phyloP scores from a whole-genome alignment of 2,329 filamentous ascomycete species.

The Zymoseptoria passerinii region DNA sequence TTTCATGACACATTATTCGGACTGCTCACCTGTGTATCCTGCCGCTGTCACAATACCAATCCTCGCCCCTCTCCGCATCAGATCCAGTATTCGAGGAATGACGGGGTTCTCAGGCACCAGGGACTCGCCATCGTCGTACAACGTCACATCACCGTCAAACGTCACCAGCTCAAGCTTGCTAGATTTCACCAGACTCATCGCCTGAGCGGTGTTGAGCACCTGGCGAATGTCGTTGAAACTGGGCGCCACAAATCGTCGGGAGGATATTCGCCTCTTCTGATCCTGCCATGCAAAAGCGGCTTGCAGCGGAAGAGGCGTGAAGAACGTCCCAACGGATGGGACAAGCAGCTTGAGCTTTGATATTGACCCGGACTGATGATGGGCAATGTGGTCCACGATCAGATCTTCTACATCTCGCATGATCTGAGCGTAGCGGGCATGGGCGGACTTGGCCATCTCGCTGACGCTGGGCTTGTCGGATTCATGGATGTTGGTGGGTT shows the following conservation, averaged over 20 bases:
- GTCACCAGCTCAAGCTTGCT: constrained; percentile 76
- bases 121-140: constrained; percentile 76
- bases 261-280: constrained; percentile 74
- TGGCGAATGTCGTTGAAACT: constrained; percentile 95
- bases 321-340: constrained; percentile 85
- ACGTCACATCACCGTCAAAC: constrained; percentile 94
- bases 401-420: constrained; percentile 88
- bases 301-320: constrained; percentile 77
- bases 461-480: constrained; percentile 53
- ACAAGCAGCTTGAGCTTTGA: constrained; percentile 92
- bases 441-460: constrained; percentile 66
- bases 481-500: constrained; percentile 81
- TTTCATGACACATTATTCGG: neutral
- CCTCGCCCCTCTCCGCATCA: constrained; percentile 69
- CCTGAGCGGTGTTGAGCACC: constrained; percentile 87
- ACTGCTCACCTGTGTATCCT: constrained; percentile 59
- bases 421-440: constrained; percentile 87
- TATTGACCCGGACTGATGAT: constrained; percentile 50
- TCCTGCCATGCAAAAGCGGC: constrained; percentile 74
- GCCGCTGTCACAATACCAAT: constrained; percentile 96
- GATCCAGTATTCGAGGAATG: constrained; percentile 58
- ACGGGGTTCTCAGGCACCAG: constrained; percentile 69
- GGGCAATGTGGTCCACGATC: constrained; percentile 80
- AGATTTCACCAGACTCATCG: constrained; percentile 74
- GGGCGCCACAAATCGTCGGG: constrained; percentile 83